Evolutionary conservation across 805 yeast species (phyloP).

Genomic region (Kuraishia hungarica): DNA sequence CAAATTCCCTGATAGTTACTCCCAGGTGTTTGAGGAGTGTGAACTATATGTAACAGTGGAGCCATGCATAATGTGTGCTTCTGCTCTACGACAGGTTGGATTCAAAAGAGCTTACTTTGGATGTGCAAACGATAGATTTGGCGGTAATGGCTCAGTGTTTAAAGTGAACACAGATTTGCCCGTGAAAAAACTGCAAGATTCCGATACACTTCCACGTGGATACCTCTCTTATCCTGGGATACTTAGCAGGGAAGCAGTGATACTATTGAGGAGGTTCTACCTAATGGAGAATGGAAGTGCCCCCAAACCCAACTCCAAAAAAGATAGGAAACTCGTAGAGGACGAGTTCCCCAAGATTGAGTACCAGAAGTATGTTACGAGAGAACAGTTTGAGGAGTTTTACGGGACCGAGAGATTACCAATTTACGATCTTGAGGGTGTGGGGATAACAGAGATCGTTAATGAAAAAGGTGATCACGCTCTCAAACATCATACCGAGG

Average conservation of each 20-base stretch:
- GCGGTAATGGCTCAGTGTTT: constrained; percentile 90
- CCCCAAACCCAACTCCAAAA: constrained; percentile 71
- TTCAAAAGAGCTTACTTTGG: constrained; percentile 76
- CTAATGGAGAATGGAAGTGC: constrained; percentile 79
- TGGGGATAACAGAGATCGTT: constrained; percentile 12
- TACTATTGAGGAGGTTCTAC: constrained; percentile 75
- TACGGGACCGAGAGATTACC: constrained; percentile 34
- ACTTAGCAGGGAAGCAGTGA: constrained; percentile 71
- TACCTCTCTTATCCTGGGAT: constrained; percentile 72
- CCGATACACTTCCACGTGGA: constrained; percentile 14
- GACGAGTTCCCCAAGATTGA: constrained; percentile 53
- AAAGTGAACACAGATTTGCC: constrained; percentile 40
- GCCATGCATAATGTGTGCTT: constrained; percentile 98
- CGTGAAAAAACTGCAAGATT: constrained; percentile 1
- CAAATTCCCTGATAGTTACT: constrained; percentile 17
- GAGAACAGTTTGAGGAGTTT: constrained; percentile 37
- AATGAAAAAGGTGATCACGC: not conserved
- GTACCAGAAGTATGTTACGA: constrained; percentile 43
- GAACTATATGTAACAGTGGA: constrained; percentile 90
- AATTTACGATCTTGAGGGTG: constrained; percentile 14
- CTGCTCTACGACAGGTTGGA: constrained; percentile 76
- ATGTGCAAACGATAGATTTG: constrained; percentile 91
- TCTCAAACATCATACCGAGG: not conserved
- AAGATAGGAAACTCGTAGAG: constrained; percentile 50
- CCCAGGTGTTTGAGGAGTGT: constrained; percentile 39